Evolutionary conservation across 306 rosid genomes (phyloP).

Genomic region (Sicyos edulis): DNA sequence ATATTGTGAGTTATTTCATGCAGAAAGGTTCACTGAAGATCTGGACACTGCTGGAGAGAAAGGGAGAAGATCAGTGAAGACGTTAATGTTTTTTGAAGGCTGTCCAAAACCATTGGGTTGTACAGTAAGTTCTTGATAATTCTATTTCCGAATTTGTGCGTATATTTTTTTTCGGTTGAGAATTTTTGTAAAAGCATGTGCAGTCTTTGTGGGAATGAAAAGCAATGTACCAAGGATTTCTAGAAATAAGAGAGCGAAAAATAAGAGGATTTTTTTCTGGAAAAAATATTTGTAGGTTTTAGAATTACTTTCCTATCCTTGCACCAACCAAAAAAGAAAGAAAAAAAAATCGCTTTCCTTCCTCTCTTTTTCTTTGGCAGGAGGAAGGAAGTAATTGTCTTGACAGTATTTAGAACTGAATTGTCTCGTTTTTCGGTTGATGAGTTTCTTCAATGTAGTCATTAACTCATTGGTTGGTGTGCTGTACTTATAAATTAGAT

Average conservation of each 20-base stretch:
- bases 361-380: not conserved
- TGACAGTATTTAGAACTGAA: not conserved
- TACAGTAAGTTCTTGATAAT: slow-evolving; percentile 12
- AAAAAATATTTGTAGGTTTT: no score
- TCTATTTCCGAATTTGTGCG: slow-evolving; percentile 1
- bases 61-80: slow-evolving; percentile 43
- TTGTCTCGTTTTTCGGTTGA: not conserved
- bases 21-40: slow-evolving; percentile 70
- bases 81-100: no score
- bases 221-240: slow-evolving; percentile 7
- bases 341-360: not conserved
- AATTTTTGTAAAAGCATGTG: slow-evolving; percentile 1
- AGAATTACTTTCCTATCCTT: no score
- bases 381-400: not conserved
- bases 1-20: slow-evolving; percentile 73
- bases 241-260: not conserved
- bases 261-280: not conserved
- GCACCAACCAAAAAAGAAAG: no score
- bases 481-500: not conserved
- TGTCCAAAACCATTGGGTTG: no score
- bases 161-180: not conserved
- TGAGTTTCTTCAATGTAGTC: not conserved
- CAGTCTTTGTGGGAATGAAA: not conserved
- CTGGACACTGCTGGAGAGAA: slow-evolving; percentile 48
- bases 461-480: not conserved